Percentiles rank a stretch among this genome's conserved stretches.
Evolutionary conservation across 768 basidiomycete species (phyloP).

Genomic region (Mycena metata): DNA sequence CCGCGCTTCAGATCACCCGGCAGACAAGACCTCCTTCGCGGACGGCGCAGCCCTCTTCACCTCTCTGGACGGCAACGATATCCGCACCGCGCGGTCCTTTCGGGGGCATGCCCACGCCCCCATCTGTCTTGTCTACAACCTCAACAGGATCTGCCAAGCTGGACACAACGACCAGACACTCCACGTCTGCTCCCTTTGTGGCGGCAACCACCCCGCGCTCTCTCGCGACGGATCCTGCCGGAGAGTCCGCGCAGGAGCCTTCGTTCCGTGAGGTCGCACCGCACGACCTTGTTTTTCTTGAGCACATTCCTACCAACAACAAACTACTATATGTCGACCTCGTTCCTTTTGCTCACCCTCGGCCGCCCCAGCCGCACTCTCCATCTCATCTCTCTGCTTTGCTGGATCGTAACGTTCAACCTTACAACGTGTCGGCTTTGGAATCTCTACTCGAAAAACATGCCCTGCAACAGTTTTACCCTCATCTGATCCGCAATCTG

Average conservation of each 20-base stretch:
- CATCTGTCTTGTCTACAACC: too few relatives aligned
- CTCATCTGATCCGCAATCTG: conserved; percentile 46
- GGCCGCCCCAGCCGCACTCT: too few relatives aligned
- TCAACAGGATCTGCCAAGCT: too few relatives aligned
- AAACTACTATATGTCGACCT: too few relatives aligned
- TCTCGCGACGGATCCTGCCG: conserved; percentile 20
- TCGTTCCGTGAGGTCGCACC: conserved; percentile 17
- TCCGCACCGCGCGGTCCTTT: too few relatives aligned
- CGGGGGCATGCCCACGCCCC: too few relatives aligned
- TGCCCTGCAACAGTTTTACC: conserved; percentile 43
- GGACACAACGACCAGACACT: too few relatives aligned
- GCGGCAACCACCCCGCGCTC: conserved; percentile 37
- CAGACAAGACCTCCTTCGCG: too few relatives aligned
- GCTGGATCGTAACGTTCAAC: conserved; percentile 43
- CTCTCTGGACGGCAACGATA: too few relatives aligned
- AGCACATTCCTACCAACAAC: background rate
- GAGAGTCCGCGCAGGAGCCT: conserved; percentile 10
- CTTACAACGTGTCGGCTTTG: conserved; percentile 48
- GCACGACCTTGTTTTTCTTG: background rate
- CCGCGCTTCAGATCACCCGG: too few relatives aligned
- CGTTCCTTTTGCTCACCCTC: too few relatives aligned
- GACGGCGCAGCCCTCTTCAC: too few relatives aligned
- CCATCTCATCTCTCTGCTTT: conserved; percentile 14
- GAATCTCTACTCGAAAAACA: conserved; percentile 39
- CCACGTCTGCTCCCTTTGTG: conserved; percentile 37